These are phyloP conservation scores for Rachicladosporium sp. DNA, from an alignment of 2,329 filamentous ascomycete genomes.

Conservation along the genomic window DNA sequence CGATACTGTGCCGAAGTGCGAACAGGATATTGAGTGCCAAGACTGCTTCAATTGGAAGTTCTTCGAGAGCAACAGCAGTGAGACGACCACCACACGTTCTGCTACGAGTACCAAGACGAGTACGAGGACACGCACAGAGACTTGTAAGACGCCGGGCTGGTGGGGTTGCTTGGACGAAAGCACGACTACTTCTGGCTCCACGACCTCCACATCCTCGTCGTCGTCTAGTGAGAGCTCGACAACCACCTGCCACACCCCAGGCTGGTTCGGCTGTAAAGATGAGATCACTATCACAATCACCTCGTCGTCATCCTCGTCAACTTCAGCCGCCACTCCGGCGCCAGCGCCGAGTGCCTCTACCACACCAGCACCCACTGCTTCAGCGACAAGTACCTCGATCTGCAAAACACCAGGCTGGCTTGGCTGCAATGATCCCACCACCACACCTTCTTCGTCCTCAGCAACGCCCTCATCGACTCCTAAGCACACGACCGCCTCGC, in stretches of 20 bases:
- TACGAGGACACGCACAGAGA: slow-evolving; percentile 60
- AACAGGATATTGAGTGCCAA: slow-evolving; percentile 59
- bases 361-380: slow-evolving; percentile 16
- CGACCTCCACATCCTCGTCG: background rate
- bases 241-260: slow-evolving; percentile 1
- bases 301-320: background rate
- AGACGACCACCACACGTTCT: slow-evolving; percentile 50
- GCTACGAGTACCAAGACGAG: slow-evolving; percentile 39
- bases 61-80: slow-evolving; percentile 78
- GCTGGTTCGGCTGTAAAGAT: slow-evolving; percentile 6
- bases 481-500: no score
- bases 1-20: slow-evolving; percentile 63
- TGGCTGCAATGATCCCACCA: slow-evolving; percentile 47
- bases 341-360: slow-evolving; percentile 1
- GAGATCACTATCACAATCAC: background rate
- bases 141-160: slow-evolving; percentile 82
- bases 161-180: slow-evolving; percentile 52
- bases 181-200: slow-evolving; percentile 2
- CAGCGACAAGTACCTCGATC: slow-evolving; percentile 30
- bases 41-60: slow-evolving; percentile 90
- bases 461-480: no score
- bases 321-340: background rate
- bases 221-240: slow-evolving; percentile 1
- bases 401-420: slow-evolving; percentile 56
- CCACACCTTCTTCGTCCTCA: slow-evolving; percentile 18